Conservation (phyloP, 2,329 filamentous ascomycete genomes). For the Fusarium sp. region DNA sequence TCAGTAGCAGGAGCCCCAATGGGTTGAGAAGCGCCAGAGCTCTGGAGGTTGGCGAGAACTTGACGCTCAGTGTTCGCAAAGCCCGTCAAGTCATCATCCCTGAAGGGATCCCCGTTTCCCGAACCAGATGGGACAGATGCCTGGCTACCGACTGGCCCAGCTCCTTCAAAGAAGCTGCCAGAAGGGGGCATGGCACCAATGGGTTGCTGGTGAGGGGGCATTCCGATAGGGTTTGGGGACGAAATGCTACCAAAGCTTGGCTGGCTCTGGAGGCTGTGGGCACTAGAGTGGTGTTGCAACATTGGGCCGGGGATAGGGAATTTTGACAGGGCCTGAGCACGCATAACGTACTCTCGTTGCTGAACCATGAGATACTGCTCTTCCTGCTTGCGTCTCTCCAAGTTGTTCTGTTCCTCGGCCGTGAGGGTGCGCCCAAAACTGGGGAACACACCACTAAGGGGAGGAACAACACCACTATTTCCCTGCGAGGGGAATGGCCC, state of each 20-base stretch:
- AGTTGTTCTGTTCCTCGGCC: constrained; percentile 96
- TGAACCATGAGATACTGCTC: constrained; percentile 97
- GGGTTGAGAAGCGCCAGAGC: constrained; percentile 52
- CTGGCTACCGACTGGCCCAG: constrained; percentile 54
- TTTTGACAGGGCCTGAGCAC: constrained; percentile 83
- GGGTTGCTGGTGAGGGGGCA: constrained; percentile 60
- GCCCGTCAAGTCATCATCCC: constrained; percentile 80
- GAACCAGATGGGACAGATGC: constrained; percentile 41
- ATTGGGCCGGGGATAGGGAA: constrained; percentile 69
- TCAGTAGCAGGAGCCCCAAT: constrained; percentile 53
- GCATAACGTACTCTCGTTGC: constrained; percentile 91
- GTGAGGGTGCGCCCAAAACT: constrained; percentile 97
- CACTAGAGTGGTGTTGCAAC: constrained; percentile 93
- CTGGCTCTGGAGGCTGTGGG: constrained; percentile 95
- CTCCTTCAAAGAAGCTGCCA: constrained; percentile 76
- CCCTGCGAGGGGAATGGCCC: constrained; percentile 63
- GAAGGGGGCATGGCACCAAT: constrained; percentile 70
- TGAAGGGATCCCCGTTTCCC: constrained; percentile 64
- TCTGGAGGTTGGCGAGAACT: constrained; percentile 58
- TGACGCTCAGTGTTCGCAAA: constrained; percentile 68
- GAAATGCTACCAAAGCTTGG: constrained; percentile 96
- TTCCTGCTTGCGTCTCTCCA: constrained; percentile 96
- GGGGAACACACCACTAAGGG: constrained; percentile 92
- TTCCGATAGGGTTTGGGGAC: constrained; percentile 83
- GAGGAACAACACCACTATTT: constrained; percentile 78